These are phyloP conservation scores for Periconia sp. DNA, from an alignment of 2,329 filamentous ascomycete genomes.

Conservation along the genomic window DNA sequence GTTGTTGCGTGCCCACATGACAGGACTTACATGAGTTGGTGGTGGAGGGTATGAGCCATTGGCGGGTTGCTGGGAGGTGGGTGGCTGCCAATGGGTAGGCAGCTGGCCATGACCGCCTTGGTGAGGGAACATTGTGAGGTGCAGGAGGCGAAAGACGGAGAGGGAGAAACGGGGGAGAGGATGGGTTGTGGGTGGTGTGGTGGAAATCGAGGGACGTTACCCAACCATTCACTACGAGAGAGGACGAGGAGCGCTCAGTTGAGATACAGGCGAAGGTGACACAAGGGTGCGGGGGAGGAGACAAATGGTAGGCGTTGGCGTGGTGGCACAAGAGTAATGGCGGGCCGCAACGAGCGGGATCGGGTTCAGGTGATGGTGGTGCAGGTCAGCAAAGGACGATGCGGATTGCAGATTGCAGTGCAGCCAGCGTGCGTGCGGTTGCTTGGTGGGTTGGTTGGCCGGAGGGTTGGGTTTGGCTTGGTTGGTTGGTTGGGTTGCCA, in stretches of 20 bases:
- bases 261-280: constrained; percentile 12
- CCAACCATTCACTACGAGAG: background rate
- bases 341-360: constrained; percentile 1
- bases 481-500: background rate
- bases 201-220: background rate
- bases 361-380: constrained; percentile 2
- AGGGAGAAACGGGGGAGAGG: background rate
- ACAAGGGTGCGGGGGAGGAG: constrained; percentile 9
- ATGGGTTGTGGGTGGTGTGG: background rate
- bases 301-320: constrained; percentile 9
- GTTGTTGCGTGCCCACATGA: constrained; percentile 9
- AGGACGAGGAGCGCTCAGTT: background rate
- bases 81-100: constrained; percentile 42
- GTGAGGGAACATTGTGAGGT: constrained; percentile 37
- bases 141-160: background rate
- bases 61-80: constrained; percentile 36
- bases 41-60: constrained; percentile 39
- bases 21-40: constrained; percentile 35
- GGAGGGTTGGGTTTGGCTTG: background rate
- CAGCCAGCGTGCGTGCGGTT: background rate
- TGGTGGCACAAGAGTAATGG: background rate
- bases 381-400: constrained; percentile 3
- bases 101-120: constrained; percentile 41
- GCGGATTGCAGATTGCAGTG: background rate
- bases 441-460: background rate